Evolutionary conservation across 164 flowering plant genomes (phyloP), one percentile per base, ranked within the genome.

Genomic region (Kalanchoe fedtschenkoi): DNA sequence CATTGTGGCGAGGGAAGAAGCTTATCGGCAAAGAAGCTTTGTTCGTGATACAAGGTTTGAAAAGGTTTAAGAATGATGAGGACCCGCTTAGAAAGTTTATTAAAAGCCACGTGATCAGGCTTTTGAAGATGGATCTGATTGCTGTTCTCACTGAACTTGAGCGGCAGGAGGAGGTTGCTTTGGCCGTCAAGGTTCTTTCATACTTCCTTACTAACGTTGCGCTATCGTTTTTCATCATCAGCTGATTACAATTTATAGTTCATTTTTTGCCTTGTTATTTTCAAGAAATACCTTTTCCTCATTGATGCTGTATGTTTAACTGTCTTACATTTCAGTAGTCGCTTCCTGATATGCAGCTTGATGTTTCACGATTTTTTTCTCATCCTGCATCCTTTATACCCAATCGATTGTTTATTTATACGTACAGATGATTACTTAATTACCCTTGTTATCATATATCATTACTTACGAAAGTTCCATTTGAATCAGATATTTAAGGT

Each of bases 1-100:
- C 96, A 0, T 81, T 89, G 14, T 89, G 96, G 98, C 84, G 86
- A 63, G 91, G 95, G 14, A 87, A 86, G 79, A 92, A 89, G 65
- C 61, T 79, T 67, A 80, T 92, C 14, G 93, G 96, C 0, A 92
- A 89, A 73, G 96, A 91, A 70, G 96, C 98, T 6, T 65, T 91
- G 4, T 87, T 84, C 62, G 92, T 80, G 44, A 81, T 91, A 29
- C 19, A 62, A 64, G 95, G 92, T 8, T 58, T 87, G 54, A 91
- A 87, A 76, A 78, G 91, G 69, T 80, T 84, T 44, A 89, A 89
- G 68, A 77, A 81, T 21, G 87, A 89, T 58, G 83, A 80, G 34
- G 95, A 83, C 65, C 81, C 72, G 72, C 85, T 91, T 42, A 70
- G 70, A 16, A 89, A 82, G 66, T 91, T 91, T 62, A 72, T 87